Evolutionary conservation across 345 rosid genomes (phyloP).

Genomic region (Odontarrhena argentea): DNA sequence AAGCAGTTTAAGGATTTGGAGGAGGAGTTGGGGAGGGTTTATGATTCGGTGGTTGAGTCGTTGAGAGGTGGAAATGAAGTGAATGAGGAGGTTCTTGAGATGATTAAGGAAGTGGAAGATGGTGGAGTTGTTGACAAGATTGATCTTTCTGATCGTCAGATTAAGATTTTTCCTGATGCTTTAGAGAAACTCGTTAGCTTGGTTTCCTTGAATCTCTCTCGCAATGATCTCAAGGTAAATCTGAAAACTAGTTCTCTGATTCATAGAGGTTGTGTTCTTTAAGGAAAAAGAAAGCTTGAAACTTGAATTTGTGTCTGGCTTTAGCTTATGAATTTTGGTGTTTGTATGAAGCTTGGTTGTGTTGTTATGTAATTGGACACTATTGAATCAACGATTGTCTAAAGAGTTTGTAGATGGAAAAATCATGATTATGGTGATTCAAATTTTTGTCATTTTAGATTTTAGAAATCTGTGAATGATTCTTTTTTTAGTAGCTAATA

Average conservation of each 20-base stretch:
- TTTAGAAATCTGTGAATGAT: neutral
- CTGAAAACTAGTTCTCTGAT: neutral
- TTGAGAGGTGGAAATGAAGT: constrained; percentile 40
- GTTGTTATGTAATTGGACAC: neutral
- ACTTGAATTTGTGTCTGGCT: constrained; percentile 5
- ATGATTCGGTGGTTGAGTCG: constrained; percentile 46
- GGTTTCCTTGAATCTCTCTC: constrained; percentile 67
- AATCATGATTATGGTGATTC: constrained; percentile 10
- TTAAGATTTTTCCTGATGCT: constrained; percentile 75
- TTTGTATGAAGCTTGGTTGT: constrained; percentile 5
- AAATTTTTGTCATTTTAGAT: neutral
- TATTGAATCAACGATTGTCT: neutral
- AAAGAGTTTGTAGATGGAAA: neutral
- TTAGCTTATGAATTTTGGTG: constrained; percentile 11
- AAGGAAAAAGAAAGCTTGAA: neutral
- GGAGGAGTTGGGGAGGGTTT: constrained; percentile 52
- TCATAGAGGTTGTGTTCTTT: neutral
- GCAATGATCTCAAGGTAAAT: constrained; percentile 70
- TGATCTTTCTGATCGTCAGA: constrained; percentile 59
- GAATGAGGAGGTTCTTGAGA: constrained; percentile 55
- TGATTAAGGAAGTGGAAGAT: constrained; percentile 49
- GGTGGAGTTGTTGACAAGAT: constrained; percentile 53
- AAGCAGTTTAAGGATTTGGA: constrained; percentile 68
- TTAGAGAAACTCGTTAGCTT: constrained; percentile 61
- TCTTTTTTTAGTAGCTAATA: neutral